Evolutionary conservation across 768 basidiomycete genomes (phyloP), one percentile per base, ranked within the genome.

Genomic region (Tylopilus intermedius): DNA sequence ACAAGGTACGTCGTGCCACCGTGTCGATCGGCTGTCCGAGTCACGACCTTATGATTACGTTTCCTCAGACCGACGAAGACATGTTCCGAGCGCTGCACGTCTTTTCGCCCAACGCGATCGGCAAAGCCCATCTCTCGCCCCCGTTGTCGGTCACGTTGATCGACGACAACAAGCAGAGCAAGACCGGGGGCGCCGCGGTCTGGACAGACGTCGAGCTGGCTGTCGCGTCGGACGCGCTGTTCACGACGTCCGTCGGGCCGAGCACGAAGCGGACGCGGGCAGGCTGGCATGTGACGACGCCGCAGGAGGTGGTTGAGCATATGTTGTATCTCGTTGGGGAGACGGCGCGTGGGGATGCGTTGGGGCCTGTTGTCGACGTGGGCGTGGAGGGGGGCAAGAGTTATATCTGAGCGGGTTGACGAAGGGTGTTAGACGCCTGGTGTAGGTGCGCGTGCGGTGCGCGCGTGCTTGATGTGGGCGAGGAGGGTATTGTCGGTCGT

Each of bases 181-280:
- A n/a, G 14, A 11, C 4, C 38, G 38, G n/a, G n/a, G 32, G 49
- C 24, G 33, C 49, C 70, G 1, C 67, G 10, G 6, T 14, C 14
- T 6, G 67, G 27, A 76, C 77, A 11, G 72, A 70, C 50, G 75
- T 90, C 26, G 76, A 88, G 44, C 77, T 95, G 26, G 70, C 74
- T 39, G 78, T 95, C 63, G 63, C 68, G 43, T 76, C 82, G 6
- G 87, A 89, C 5, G 82, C 79, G 22, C 75, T 95, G 41, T 97
- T 95, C 77, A 90, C 94, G 21, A 92, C 91, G 6, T 88, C 91
- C 27, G 92, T 97, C n/a, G 94, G 94, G 1, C 88, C 89, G 55
- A 84, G 84, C 61, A 83, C 79, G 63, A 95, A 95, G 74, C 81
- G 89, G 61, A 97, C 94, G 45, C 74, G 94, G 46, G 94, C 93